Evolutionary conservation across 2,329 filamentous ascomycete genomes (phyloP), one percentile per base, ranked within the genome.

Genomic region (Clonostachys byssicola): DNA sequence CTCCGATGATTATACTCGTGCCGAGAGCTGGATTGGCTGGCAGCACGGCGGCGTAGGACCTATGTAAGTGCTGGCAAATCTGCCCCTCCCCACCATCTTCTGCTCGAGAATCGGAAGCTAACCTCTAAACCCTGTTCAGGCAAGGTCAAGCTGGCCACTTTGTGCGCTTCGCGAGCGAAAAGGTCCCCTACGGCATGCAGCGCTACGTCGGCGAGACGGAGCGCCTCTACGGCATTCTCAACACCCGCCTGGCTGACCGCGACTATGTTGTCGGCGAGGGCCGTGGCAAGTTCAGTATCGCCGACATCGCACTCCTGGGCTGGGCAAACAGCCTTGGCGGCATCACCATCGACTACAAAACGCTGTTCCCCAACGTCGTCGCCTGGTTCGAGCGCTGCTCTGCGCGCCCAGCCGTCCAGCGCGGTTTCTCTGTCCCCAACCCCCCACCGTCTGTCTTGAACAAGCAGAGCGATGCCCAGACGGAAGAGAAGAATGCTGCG

Each of bases 81-180:
- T 39, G 13, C 36, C 6, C 9, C 47, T 8, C 40, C 12, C 23
- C 23, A 30, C 23, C 23, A 30, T 10, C 9, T 8, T 30, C 10
- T 30, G 23, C 23, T 30, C 8, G 2, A 10, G 9, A 30, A 30
- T 9, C 9, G 9, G 23, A 30, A 30, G 23, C 23, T 9, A 12
- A 12, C 40, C 33, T 36, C 47, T 57, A 3, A 45, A 63, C 64
- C 1, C 34, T 2, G 14, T 13, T 12, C 45, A 85, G 83, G 79
- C 86, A 90, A 63, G 87, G 83, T 20, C 87, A 91, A 62, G 83
- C 85, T 49, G 85, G 87, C 64, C 86, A 92, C 67, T 92, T 92
- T 70, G 63, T 72, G 45, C 76, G 80, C 39, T 83, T 85, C 56
- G 80, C 85, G 5, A 80, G 83, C 40, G 84, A 89, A 58, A 78